Evolutionary conservation across 2,329 filamentous ascomycete genomes (phyloP).

Genomic region (Aureobasidium sp.): DNA sequence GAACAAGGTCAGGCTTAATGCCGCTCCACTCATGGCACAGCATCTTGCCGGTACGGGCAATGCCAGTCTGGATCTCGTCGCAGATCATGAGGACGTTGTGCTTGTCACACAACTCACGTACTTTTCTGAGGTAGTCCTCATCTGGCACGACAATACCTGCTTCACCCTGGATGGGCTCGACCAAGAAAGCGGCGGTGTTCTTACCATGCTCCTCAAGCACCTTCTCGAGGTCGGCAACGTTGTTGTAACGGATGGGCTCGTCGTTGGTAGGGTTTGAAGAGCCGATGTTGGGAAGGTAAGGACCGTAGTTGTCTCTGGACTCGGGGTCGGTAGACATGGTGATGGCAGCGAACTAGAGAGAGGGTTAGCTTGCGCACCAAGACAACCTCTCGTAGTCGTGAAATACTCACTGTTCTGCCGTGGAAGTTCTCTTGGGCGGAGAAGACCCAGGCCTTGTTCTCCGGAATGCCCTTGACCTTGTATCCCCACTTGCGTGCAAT

Average conservation of each 20-base stretch:
- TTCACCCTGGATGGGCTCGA: conserved; percentile 96
- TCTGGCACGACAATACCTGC: conserved; percentile 94
- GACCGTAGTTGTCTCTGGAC: conserved; percentile 93
- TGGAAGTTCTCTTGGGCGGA: conserved; percentile 91
- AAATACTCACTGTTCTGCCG: conserved; percentile 69
- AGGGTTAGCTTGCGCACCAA: not conserved
- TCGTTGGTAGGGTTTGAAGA: conserved; percentile 68
- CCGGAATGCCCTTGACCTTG: conserved; percentile 84
- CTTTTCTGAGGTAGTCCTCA: conserved; percentile 74
- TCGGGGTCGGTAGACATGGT: conserved; percentile 94
- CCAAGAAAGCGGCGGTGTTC: conserved; percentile 84
- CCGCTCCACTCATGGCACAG: conserved; percentile 91
- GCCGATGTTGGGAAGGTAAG: conserved; percentile 85
- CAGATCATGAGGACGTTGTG: conserved; percentile 94
- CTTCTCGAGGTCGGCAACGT: conserved; percentile 70
- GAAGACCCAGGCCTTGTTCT: conserved; percentile 78
- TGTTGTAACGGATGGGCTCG: conserved; percentile 78
- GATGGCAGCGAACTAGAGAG: conserved; percentile 74
- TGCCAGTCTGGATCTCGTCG: conserved; percentile 97
- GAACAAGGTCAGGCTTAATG: conserved; percentile 90
- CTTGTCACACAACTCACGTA: conserved; percentile 82
- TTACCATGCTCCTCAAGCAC: conserved; percentile 73
- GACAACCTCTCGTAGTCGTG: not conserved
- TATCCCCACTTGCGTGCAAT: conserved; percentile 97
- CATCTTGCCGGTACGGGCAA: conserved; percentile 88